A percentile compares a stretch with the other conserved stretches of the same genome.
phyloP scores from a whole-genome alignment of 805 yeast genomes.

The Yamadazyma paraphyllophila region DNA sequence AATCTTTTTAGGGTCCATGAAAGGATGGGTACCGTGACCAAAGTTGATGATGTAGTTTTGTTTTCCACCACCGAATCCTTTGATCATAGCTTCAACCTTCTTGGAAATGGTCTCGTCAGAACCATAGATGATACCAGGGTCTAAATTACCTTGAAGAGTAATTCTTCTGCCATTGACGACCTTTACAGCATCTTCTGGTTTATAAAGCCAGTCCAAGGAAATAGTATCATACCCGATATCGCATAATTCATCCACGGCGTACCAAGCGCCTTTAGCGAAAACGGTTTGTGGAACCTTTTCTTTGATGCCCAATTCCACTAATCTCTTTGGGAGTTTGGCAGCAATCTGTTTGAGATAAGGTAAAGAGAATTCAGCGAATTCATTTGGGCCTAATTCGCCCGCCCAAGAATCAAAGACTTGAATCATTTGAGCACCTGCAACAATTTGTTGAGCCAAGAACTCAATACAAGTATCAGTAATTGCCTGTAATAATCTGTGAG shows the following conservation, averaged over 20 bases:
- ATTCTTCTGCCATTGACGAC: constrained; percentile 70
- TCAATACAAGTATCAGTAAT: constrained; percentile 88
- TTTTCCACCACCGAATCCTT: constrained; percentile 92
- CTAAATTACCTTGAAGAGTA: constrained; percentile 89
- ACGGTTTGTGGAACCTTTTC: constrained; percentile 83
- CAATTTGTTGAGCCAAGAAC: constrained; percentile 89
- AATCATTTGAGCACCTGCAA: constrained; percentile 97
- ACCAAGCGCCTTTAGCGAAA: constrained; percentile 97
- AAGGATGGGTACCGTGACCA: constrained; percentile 98
- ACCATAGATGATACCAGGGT: constrained; percentile 94
- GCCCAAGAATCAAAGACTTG: constrained; percentile 99
- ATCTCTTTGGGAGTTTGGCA: constrained; percentile 61
- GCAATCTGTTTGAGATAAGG: constrained; percentile 84
- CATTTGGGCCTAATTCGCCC: constrained; percentile 89
- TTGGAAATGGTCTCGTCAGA: constrained; percentile 72
- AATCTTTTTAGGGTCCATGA: constrained; percentile 90
- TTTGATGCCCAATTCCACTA: constrained; percentile 65
- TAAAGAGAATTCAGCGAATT: constrained; percentile 82
- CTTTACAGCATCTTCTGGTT: constrained; percentile 80
- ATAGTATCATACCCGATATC: constrained; percentile 79
- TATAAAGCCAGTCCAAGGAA: constrained; percentile 91
- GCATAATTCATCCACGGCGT: constrained; percentile 83
- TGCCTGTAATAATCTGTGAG: constrained; percentile 69
- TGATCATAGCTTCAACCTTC: constrained; percentile 85
- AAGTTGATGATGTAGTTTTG: constrained; percentile 88